phyloP scores from a whole-genome alignment of 139 green algal species.

The Microglena sp. region DNA sequence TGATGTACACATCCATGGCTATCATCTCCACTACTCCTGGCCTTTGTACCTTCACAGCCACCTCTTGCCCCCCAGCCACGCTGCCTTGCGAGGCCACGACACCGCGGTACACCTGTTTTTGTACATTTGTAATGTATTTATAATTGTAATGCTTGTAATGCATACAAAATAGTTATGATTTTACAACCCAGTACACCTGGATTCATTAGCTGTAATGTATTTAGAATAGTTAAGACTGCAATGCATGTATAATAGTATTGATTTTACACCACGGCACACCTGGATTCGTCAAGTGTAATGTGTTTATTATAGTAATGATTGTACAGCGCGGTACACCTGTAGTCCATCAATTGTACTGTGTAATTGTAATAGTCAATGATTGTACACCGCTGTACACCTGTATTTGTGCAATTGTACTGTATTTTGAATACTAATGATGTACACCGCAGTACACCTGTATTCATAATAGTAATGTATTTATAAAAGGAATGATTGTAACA shows the following conservation, averaged over 20 bases:
- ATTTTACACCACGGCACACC: not conserved
- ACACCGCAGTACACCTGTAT: no score
- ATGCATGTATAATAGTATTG: not conserved
- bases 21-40: conserved; percentile 69
- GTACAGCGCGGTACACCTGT: no score
- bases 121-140: not conserved
- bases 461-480: no score
- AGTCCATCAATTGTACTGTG: no score
- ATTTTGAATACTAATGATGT: no score
- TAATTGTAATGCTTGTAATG: not conserved
- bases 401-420: no score
- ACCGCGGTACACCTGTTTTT: conserved; percentile 48
- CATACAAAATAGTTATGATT: not conserved
- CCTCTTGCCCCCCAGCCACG: no score
- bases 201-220: no score
- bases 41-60: conserved; percentile 74
- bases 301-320: not conserved
- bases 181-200: not conserved
- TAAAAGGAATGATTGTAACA: no score
- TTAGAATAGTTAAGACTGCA: not conserved
- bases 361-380: no score
- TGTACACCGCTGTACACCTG: no score
- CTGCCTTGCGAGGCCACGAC: conserved; percentile 19
- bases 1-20: conserved; percentile 71
- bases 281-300: not conserved